Evolutionary conservation across 2,329 filamentous ascomycete species (phyloP).

Genomic region (Coleophoma eucalyptorum): DNA sequence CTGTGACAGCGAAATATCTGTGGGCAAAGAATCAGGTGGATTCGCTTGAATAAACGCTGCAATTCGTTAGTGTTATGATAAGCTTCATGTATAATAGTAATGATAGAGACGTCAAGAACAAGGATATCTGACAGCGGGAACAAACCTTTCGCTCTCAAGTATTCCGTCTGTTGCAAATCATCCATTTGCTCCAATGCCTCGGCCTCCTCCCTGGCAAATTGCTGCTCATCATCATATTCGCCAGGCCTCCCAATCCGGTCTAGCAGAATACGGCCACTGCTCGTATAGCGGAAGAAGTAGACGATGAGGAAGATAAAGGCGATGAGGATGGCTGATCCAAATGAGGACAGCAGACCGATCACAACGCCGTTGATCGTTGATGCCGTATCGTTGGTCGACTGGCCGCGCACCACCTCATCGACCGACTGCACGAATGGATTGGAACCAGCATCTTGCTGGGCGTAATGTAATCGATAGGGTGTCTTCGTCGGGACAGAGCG

Average conservation of each 20-base stretch:
- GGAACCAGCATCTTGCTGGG: not conserved
- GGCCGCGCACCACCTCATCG: slow-evolving; percentile 6
- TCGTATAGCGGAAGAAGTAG: slow-evolving; percentile 92
- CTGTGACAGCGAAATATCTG: slow-evolving; percentile 95
- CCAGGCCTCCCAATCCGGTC: slow-evolving; percentile 91
- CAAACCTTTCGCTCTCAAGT: slow-evolving; percentile 90
- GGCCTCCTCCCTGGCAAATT: slow-evolving; percentile 88
- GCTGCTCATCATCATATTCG: slow-evolving; percentile 97
- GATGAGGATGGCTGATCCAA: slow-evolving; percentile 85
- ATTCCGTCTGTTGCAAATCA: slow-evolving; percentile 84
- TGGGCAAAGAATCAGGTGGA: slow-evolving; percentile 90
- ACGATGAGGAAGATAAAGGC: slow-evolving; percentile 75
- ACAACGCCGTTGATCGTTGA: slow-evolving; percentile 71
- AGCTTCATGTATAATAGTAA: too few species aligned
- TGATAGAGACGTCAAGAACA: not conserved
- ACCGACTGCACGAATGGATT: not conserved
- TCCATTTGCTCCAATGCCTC: slow-evolving; percentile 96
- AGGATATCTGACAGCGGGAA: not conserved
- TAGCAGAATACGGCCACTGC: slow-evolving; percentile 82
- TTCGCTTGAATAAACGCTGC: slow-evolving; percentile 91
- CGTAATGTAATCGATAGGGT: not conserved
- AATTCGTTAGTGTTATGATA: not conserved
- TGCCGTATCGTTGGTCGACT: slow-evolving; percentile 11
- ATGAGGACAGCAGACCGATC: slow-evolving; percentile 91
- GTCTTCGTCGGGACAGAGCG: not conserved